These are phyloP conservation scores for Apiotrichum mycotoxinovorans DNA, from an alignment of 1,284 basidiomycete species.

Conservation along the genomic window DNA sequence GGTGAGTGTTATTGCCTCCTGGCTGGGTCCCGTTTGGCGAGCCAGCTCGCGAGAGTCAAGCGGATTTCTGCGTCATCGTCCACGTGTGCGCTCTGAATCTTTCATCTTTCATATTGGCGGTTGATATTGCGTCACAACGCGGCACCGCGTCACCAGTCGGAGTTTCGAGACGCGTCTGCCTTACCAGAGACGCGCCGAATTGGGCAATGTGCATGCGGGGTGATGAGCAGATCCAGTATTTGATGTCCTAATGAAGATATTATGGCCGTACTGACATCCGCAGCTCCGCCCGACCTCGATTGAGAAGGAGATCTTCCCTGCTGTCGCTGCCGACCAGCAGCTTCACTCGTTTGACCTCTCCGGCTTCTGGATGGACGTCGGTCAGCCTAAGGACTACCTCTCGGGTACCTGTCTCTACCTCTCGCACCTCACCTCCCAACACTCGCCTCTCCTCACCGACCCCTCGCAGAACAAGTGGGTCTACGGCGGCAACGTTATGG, in stretches of 20 bases:
- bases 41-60: background rate
- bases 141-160: too few species aligned
- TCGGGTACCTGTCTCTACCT: slow-evolving; percentile 56
- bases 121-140: background rate
- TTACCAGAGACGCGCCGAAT: background rate
- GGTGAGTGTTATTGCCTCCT: slow-evolving; percentile 39
- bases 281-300: slow-evolving; percentile 56
- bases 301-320: slow-evolving; percentile 57
- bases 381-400: slow-evolving; percentile 56
- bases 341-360: slow-evolving; percentile 55
- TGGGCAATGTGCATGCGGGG: background rate
- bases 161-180: background rate
- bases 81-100: background rate
- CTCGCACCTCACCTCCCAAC: slow-evolving; percentile 52
- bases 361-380: slow-evolving; percentile 58
- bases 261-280: background rate
- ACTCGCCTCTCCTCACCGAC: slow-evolving; percentile 52
- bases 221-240: background rate
- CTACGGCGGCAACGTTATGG: slow-evolving; percentile 54
- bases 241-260: too few species aligned
- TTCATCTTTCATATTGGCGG: background rate
- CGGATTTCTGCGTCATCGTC: background rate
- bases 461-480: slow-evolving; percentile 53
- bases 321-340: slow-evolving; percentile 53
- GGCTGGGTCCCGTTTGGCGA: too few species aligned